These are phyloP conservation scores for Alternaria triticina DNA, from an alignment of 2,329 filamentous ascomycete genomes.

Conservation along the genomic window DNA sequence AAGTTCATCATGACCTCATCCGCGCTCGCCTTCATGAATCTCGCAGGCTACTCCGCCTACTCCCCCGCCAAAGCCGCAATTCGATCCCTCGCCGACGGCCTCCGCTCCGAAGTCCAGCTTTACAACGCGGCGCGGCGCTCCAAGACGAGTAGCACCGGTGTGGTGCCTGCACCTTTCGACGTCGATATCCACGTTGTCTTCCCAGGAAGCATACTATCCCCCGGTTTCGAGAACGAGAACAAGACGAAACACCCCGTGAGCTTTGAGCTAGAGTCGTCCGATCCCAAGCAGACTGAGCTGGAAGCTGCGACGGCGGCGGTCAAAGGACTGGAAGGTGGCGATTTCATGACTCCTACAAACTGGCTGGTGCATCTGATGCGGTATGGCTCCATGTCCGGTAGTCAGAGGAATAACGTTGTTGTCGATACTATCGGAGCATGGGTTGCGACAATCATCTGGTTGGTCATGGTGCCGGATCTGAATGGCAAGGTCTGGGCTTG, in stretches of 20 bases:
- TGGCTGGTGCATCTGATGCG: conserved; percentile 76
- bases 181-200: conserved; percentile 83
- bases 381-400: conserved; percentile 60
- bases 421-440: conserved; percentile 63
- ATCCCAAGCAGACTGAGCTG: conserved; percentile 79
- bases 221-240: conserved; percentile 79
- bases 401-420: conserved; percentile 60
- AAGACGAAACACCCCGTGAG: conserved; percentile 81
- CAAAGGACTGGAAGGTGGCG: conserved; percentile 75
- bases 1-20: conserved; percentile 91
- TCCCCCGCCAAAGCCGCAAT: conserved; percentile 85
- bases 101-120: conserved; percentile 82
- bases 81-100: conserved; percentile 79
- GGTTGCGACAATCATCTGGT: conserved; percentile 60
- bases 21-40: conserved; percentile 73
- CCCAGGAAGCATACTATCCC: conserved; percentile 81
- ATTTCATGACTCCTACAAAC: conserved; percentile 79
- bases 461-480: conserved; percentile 64
- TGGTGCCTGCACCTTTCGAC: conserved; percentile 62
- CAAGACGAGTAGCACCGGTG: conserved; percentile 25
- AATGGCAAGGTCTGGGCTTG: conserved; percentile 63
- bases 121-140: conserved; percentile 71
- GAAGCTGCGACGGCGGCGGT: conserved; percentile 76
- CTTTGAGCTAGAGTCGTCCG: conserved; percentile 78
- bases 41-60: conserved; percentile 86